Evolutionary conservation across 495 filamentous ascomycete species (phyloP), one percentile per base, ranked within the genome.

Genomic region (Daldinia grandis): DNA sequence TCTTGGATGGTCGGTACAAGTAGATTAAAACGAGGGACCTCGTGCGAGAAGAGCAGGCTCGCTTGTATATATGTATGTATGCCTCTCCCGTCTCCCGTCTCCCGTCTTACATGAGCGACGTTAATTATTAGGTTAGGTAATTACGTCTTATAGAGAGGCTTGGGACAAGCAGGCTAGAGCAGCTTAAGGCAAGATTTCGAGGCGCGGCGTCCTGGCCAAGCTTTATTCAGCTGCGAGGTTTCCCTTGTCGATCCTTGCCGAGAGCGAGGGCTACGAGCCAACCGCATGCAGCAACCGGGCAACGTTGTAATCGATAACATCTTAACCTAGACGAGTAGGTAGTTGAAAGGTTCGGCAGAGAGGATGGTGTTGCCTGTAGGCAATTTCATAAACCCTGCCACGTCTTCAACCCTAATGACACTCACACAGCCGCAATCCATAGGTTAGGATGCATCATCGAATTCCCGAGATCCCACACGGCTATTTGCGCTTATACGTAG

Each of bases 341-440:
- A 30, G 24, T 27, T 25, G 50, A 54, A n/a, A 15, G 50, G 50
- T n/a, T 30, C 15, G 21, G 38, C 6, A 44, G 57, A 27, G 40
- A 35, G 28, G 21, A 37, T 30, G n/a, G 1, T 12, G 42, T 47
- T 47, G 42, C 42, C 3, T 24, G n/a, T 40, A n/a, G n/a, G n/a
- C n/a, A 59, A 66, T 66, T 60, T 66, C 19, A 42, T 51, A 42
- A 54, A 42, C 55, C 55, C 44, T 66, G 64, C 24, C 19, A 4
- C 8, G 19, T 47, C 17, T 47, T 47, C 6, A 40, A 40, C 15
- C 15, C 38, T 40, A 17, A 17, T 4, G 19, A 21, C 42, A 24
- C 42, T 4, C 8, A 21, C 42, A 24, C 42, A 47, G 42, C 42
- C 42, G 42, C 42, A 47, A 47, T 47, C 9, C 19, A 47, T 47